Percentiles rank a stretch among this genome's conserved stretches.
phyloP scores from a whole-genome alignment of 2,329 filamentous ascomycete genomes.

The Pseudogymnoascus sp. region DNA sequence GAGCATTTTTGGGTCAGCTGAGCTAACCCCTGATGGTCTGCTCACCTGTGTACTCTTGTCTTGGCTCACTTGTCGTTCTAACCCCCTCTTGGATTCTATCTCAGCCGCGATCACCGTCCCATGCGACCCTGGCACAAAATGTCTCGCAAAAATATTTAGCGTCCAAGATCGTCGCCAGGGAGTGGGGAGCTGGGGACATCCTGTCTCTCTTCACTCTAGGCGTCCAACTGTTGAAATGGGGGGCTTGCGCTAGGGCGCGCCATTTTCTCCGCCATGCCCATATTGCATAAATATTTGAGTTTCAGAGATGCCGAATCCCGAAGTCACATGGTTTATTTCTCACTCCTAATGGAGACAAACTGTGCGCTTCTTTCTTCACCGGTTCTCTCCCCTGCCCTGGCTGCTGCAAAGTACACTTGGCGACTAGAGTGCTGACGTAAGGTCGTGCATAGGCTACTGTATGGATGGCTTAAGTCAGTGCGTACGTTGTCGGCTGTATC shows the following conservation, averaged over 20 bases:
- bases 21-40: too few relatives aligned
- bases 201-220: neutral
- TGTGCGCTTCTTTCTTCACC: neutral
- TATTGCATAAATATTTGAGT: slow-evolving; percentile 1
- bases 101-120: neutral
- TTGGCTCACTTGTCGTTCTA: neutral
- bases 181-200: neutral
- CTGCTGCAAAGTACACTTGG: neutral
- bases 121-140: slow-evolving; percentile 3
- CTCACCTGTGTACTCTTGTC: too few relatives aligned
- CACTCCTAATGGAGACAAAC: neutral
- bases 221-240: neutral
- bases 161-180: slow-evolving; percentile 1
- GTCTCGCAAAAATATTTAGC: neutral
- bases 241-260: neutral
- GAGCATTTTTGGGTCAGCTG: too few relatives aligned
- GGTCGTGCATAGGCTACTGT: neutral
- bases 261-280: neutral
- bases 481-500: neutral
- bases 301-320: slow-evolving; percentile 3
- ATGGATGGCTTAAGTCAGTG: neutral
- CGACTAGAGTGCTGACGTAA: neutral
- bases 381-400: neutral
- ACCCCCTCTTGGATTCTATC: neutral
- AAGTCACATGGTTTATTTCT: neutral